Evolutionary conservation across 2,329 filamentous ascomycete genomes (phyloP), one percentile per base, ranked within the genome.

Genomic region (Grosmannia penicillata): DNA sequence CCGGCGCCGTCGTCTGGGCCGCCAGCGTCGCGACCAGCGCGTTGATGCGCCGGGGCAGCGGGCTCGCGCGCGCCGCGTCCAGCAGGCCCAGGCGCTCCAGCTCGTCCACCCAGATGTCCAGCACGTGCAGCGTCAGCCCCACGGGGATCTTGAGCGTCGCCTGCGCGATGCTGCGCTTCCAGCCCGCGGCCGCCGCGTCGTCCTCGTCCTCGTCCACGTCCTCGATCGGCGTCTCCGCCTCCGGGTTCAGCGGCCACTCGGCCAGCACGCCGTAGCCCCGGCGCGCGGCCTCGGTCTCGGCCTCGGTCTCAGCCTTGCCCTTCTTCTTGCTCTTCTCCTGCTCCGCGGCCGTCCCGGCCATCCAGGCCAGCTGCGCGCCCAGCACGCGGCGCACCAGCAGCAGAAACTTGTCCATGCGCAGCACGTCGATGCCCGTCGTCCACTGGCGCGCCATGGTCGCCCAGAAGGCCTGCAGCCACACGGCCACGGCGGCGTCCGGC

Each of bases 351-450:
- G 40, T 48, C 11, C 48, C 46, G 38, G 47, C 55, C 39, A 59
- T 63, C 52, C 63, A 67, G 42, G 47, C 58, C 45, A 93, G 75
- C 9, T 76, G 75, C n/a, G 80, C 76, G 27, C 71, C 75, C 13
- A 95, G 62, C 49, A 85, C 83, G 46, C 82, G 73, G 37, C 91
- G 72, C 41, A 93, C 80, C 15, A 96, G 68, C 48, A 87, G 70
- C 40, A 98, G 63, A 53, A 93, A 96, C 65, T 98, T 98, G 60
- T 98, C 86, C 65, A 96, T 78, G 30, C 84, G 73, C 47, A 82
- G 60, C 8, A 80, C 75, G 54, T 86, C 82, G 44, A 86, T 76
- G 32, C 66, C 62, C 26, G 72, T 72, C 22, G 72, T 72, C 73
- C 79, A 86, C 58, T 84, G 75, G 33, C 70, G 59, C 33, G 70